These are phyloP conservation scores for Colletotrichum trifolii DNA, from an alignment of 2,329 filamentous ascomycete genomes.

Conservation along the genomic window DNA sequence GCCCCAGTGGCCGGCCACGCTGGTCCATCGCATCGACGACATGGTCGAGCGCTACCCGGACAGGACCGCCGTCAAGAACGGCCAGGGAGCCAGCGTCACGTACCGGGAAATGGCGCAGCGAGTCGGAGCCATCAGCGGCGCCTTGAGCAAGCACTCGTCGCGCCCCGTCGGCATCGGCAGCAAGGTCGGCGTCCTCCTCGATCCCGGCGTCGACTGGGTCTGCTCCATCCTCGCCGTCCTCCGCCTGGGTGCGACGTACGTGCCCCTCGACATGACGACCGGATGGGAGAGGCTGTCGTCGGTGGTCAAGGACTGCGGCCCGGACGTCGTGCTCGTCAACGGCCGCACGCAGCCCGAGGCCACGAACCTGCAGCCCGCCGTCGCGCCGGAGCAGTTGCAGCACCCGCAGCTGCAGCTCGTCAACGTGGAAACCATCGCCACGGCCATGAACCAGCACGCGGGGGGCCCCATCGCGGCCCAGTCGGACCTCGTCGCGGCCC, in stretches of 20 bases:
- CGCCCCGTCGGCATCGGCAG: neutral
- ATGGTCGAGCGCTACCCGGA: neutral
- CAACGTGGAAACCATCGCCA: no score
- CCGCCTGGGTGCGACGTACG: constrained; percentile 49
- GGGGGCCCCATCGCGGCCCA: no score
- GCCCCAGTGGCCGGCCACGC: neutral
- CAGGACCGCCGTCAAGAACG: neutral
- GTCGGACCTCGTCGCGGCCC: no score
- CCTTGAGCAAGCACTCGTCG: neutral
- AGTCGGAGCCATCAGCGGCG: neutral
- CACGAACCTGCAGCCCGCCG: no score
- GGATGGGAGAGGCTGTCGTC: constrained; percentile 44
- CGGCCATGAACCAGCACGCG: no score
- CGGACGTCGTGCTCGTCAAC: constrained; percentile 40
- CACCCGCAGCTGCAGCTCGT: no score
- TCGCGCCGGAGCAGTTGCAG: no score
- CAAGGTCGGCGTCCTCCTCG: constrained; percentile 52
- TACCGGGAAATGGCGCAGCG: neutral
- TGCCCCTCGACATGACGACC: constrained; percentile 53
- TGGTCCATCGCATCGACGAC: neutral
- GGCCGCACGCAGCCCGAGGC: no score
- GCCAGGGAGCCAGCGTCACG: neutral
- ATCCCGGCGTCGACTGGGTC: constrained; percentile 49
- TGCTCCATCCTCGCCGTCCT: constrained; percentile 54
- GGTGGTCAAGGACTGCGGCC: constrained; percentile 45